phyloP scores from a whole-genome alignment of 305 asterid species.

The Withania somnifera region DNA sequence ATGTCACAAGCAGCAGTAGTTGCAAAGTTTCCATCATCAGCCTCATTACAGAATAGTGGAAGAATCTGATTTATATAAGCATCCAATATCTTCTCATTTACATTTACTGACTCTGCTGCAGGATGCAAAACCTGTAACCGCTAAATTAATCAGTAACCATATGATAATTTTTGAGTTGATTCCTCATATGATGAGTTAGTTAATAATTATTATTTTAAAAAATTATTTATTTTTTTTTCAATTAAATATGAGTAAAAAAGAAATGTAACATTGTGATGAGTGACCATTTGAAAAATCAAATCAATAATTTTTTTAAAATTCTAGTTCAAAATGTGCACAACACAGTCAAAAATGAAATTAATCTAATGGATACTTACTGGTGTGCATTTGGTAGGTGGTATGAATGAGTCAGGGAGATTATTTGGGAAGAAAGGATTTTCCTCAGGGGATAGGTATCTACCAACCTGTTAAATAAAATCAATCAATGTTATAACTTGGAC shows the following conservation, averaged over 20 bases:
- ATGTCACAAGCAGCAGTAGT: constrained; percentile 57
- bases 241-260: no score
- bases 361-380: constrained; percentile 23
- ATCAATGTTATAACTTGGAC: not conserved
- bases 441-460: constrained; percentile 55
- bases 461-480: constrained; percentile 31
- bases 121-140: constrained; percentile 52
- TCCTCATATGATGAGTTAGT: no score
- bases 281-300: no score
- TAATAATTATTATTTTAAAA: no score
- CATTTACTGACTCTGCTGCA: constrained; percentile 45
- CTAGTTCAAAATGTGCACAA: no score
- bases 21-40: constrained; percentile 34
- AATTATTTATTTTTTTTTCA: no score
- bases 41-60: constrained; percentile 41
- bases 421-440: constrained; percentile 73
- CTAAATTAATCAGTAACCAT: not conserved
- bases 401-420: constrained; percentile 30
- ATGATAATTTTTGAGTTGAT: not conserved
- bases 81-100: constrained; percentile 48
- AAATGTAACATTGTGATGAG: no score
- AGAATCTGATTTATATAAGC: constrained; percentile 42
- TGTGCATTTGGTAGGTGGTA: constrained; percentile 22
- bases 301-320: no score
- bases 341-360: no score